A percentile compares a stretch with the other conserved stretches of the same genome.
Evolutionary conservation across 1,139 yeast species (phyloP).

Genomic region (Pneumocystis oryctolagi): DNA sequence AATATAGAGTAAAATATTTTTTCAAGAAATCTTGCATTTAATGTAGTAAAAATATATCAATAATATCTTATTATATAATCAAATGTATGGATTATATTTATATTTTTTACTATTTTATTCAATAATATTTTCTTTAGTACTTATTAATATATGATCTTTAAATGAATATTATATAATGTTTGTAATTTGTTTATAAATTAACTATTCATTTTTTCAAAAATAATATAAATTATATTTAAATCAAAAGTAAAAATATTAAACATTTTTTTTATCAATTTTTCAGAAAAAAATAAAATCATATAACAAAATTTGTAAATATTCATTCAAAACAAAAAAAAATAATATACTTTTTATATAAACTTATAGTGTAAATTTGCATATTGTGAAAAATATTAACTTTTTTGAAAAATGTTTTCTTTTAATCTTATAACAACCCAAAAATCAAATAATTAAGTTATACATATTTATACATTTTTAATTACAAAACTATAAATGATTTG

Average conservation of each 20-base stretch:
- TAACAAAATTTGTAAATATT: not conserved
- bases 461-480: not conserved
- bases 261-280: not conserved
- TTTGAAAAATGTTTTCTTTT: too few species aligned
- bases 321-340: not conserved
- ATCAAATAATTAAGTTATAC: not conserved
- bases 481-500: not conserved
- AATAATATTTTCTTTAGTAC: too few species aligned
- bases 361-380: too few species aligned
- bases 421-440: too few species aligned
- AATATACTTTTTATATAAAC: not conserved
- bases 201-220: not conserved
- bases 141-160: not conserved
- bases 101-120: not conserved
- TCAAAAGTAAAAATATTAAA: not conserved
- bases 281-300: not conserved
- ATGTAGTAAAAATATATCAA: not conserved
- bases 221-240: not conserved
- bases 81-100: not conserved
- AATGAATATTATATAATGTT: too few species aligned
- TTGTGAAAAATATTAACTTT: too few species aligned
- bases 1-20: not conserved
- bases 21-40: not conserved
- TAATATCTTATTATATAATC: not conserved
- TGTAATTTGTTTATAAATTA: too few species aligned